Base-by-base conservation (phyloP, 495 filamentous ascomycete genomes). In the Xylaria cubensis region DNA sequence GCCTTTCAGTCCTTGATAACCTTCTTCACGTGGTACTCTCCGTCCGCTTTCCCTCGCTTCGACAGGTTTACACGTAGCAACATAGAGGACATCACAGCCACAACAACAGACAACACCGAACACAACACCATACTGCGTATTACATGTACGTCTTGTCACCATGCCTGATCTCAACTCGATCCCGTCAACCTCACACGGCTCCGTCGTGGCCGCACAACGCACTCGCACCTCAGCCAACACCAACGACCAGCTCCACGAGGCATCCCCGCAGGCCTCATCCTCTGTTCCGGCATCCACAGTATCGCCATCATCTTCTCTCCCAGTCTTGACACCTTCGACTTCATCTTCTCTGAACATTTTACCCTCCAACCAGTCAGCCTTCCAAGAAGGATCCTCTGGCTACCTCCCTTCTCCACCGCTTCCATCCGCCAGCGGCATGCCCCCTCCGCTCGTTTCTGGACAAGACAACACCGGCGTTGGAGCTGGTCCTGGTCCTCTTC, bases 401-500 rank as follows among this genome's bases (percentile, higher is more conserved):
- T 17, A 46, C 4, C 42, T 17, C 10, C 39, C 39, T 17, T 84
- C 86, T 51, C 82, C 79, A 26, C 86, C 88, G 77, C 76, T 82
- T 51, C 85, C 87, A 74, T 85, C 82, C 48, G 72, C 83, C 39
- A 72, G 77, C n/a, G 80, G 81, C 53, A 80, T 83, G 75, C 61
- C 69, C 66, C 72, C 44, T 21, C 69, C 70, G n/a, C 73, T 79
- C 64, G 79, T 67, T 36, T 73, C 76, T 13, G 61, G 77, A 10
- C 79, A 82, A 71, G 89, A 91, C 39, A 86, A 90, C 74, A 86
- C 85, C 5, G 87, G 86, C 21, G 86, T 89, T 51, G 88, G 86
- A 61, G 77, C 84, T 29, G 90, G 89, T 4, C 90, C 91, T 81
- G 94, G 87, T 24, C 94, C 88, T 72, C 70, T 94, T 73, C 90